phyloP scores from a whole-genome alignment of 495 filamentous ascomycete species.

The Penicillium mononematosum region DNA sequence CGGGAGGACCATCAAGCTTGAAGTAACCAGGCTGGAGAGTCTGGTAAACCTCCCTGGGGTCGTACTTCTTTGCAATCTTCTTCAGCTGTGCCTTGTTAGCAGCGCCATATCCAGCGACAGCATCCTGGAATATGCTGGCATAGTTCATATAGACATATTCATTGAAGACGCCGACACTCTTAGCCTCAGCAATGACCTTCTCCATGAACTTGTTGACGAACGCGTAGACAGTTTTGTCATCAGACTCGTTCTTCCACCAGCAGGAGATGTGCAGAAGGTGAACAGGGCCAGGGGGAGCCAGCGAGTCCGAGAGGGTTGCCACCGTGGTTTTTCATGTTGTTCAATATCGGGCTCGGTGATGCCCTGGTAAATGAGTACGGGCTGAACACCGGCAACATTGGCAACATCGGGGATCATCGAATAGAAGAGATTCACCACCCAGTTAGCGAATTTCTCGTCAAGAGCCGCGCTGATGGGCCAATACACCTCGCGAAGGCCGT shows the following conservation, averaged over 20 bases:
- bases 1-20: no score
- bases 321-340: constrained; percentile 35
- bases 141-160: constrained; percentile 34
- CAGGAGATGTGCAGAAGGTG: constrained; percentile 35
- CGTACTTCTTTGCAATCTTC: no score
- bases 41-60: no score
- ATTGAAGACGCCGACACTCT: constrained; percentile 29
- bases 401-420: constrained; percentile 34
- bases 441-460: constrained; percentile 31
- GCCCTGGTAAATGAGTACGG: constrained; percentile 50
- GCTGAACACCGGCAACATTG: constrained; percentile 37
- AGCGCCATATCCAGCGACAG: no score
- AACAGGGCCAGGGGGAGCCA: constrained; percentile 36
- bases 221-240: constrained; percentile 33
- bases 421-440: constrained; percentile 33
- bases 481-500: no score
- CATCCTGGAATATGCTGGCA: no score
- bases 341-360: constrained; percentile 38
- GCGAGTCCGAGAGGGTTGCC: constrained; percentile 56
- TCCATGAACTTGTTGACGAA: constrained; percentile 24
- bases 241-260: constrained; percentile 35
- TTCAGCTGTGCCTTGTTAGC: no score
- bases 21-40: no score
- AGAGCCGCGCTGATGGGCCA: constrained; percentile 2
- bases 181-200: constrained; percentile 26